Conservation (phyloP, 1,139 yeast species). For the Torulaspora pretoriensis region DNA sequence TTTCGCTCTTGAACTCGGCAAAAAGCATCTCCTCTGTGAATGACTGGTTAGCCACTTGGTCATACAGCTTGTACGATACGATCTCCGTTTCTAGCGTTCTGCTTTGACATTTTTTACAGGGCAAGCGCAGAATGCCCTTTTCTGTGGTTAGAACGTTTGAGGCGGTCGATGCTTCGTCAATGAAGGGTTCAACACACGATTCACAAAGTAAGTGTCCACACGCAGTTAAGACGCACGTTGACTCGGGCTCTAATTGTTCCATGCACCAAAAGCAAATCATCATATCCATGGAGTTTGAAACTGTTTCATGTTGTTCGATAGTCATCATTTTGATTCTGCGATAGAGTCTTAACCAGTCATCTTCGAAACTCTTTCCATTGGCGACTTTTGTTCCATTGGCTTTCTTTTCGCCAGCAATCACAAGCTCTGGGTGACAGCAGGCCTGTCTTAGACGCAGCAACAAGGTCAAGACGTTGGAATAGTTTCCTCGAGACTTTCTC, state of each 20-base stretch:
- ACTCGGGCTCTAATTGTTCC: conserved; percentile 51
- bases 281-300: conserved; percentile 30
- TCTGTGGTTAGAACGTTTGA: conserved; percentile 37
- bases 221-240: conserved; percentile 45
- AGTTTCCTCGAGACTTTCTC: conserved; percentile 41
- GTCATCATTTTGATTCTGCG: conserved; percentile 29
- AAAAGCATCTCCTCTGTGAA: conserved; percentile 35
- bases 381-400: conserved; percentile 34
- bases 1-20: conserved; percentile 28
- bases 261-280: conserved; percentile 63
- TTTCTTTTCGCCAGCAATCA: conserved; percentile 57
- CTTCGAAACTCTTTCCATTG: conserved; percentile 31
- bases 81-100: conserved; percentile 42
- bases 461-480: conserved; percentile 63
- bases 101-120: conserved; percentile 50
- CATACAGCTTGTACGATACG: conserved; percentile 50
- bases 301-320: conserved; percentile 26
- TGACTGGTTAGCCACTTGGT: conserved; percentile 42
- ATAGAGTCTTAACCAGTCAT: conserved; percentile 32
- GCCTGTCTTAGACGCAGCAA: conserved; percentile 83
- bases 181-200: conserved; percentile 54
- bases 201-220: conserved; percentile 73
- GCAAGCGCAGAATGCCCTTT: conserved; percentile 42
- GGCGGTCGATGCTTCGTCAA: conserved; percentile 40
- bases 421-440: conserved; percentile 78